Evolutionary conservation across 2,329 filamentous ascomycete genomes (phyloP), one percentile per base, ranked within the genome.

Genomic region (Bipolaris zeicola): DNA sequence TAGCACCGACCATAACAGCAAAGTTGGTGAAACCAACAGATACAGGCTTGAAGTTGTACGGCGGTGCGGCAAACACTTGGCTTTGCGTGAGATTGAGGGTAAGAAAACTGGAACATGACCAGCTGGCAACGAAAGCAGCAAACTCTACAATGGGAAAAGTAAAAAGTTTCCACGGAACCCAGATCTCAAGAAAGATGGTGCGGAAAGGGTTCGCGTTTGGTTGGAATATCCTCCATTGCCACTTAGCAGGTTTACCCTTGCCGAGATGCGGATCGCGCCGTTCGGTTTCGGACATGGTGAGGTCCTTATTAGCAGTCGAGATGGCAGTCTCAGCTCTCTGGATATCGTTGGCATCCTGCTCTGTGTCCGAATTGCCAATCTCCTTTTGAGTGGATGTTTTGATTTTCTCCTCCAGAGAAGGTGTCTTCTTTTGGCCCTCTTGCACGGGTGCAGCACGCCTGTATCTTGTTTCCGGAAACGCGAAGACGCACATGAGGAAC

Each of bases 381-480:
- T 64, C 55, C 43, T 70, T 67, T 7, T 48, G 52, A 3, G 51
- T 55, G 6, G 48, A 51, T 1, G 58, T 46, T 6, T 50, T 50
- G 1, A 38, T 61, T 52, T 75, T 74, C 37, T 75, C 49, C 26
- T 64, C 22, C 28, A 65, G 8, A 14, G 56, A 37, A 49, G 53
- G 42, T 26, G 41, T 10, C 6, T 55, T 47, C 11, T 42, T 31
- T 3, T 56, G 58, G 1, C 52, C 24, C 2, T 71, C 45, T 18
- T 74, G 69, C 10, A 68, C 58, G 2, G 71, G 72, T 50, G 80
- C 76, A 3, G 60, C 56, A 11, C 86, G 82, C 52, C 83, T 80
- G 75, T 81, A 89, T 59, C 83, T 83, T 0, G 86, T 88, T 68
- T 89, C 86, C 0, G 87, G 87, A 63, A 88, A 88, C 64, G 85